Evolutionary conservation across 306 rosid genomes (phyloP).

Genomic region (Vigna reflexopilosa): DNA sequence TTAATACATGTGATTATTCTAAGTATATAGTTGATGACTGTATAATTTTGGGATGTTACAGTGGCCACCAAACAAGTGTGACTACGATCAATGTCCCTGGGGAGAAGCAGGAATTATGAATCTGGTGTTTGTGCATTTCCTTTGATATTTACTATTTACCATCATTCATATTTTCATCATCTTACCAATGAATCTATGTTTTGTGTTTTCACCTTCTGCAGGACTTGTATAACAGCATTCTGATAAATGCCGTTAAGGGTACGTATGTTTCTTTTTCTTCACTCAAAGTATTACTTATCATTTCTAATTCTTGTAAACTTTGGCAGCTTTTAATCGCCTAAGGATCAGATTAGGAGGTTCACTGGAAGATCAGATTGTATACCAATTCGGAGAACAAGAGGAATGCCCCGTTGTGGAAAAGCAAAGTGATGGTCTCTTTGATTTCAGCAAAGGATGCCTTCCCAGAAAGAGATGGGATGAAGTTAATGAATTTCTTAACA

Average conservation of each 20-base stretch:
- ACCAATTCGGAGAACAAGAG: constrained; percentile 52
- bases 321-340: constrained; percentile 57
- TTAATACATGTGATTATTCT: too few relatives aligned
- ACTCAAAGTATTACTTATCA: not conserved
- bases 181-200: not conserved
- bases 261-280: not conserved
- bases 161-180: not conserved
- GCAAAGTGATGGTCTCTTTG: constrained; percentile 50
- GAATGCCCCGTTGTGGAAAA: constrained; percentile 45
- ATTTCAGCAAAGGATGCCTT: constrained; percentile 64
- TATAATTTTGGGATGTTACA: too few relatives aligned
- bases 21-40: too few relatives aligned
- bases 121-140: constrained; percentile 45
- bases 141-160: not conserved
- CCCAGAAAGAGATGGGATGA: constrained; percentile 61
- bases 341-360: constrained; percentile 84
- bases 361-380: constrained; percentile 60
- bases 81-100: constrained; percentile 70
- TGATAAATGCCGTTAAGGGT: constrained; percentile 67
- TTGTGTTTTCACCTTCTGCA: constrained; percentile 20
- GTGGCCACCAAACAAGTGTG: constrained; percentile 76
- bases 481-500: constrained; percentile 46
- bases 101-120: constrained; percentile 55
- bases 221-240: constrained; percentile 61
- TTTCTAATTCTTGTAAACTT: constrained; percentile 5